Percentiles rank a stretch among this genome's conserved stretches.
Evolutionary conservation across 2,329 filamentous ascomycete species (phyloP).

Genomic region (Boeremia lycopersici): DNA sequence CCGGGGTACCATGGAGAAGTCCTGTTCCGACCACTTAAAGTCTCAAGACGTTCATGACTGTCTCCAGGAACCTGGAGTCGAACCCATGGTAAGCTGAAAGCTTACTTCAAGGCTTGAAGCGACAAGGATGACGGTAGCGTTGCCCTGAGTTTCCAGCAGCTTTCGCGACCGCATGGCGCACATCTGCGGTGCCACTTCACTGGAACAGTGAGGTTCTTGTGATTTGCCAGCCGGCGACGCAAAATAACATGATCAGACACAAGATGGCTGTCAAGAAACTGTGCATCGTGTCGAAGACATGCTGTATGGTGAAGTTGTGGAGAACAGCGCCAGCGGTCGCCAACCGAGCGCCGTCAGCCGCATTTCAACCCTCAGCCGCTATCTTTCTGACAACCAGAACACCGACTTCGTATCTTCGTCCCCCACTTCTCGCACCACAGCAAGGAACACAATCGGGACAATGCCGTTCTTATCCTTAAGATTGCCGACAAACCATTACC

Average conservation of each 20-base stretch:
- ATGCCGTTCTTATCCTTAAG: constrained; percentile 5
- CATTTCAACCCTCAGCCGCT: background rate
- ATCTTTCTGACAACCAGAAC: background rate
- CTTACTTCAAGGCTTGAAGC: background rate
- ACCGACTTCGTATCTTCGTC: constrained; percentile 3
- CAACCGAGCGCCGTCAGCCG: constrained; percentile 3
- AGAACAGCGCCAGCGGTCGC: background rate
- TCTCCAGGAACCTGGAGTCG: background rate
- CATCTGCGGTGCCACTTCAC: too few species aligned
- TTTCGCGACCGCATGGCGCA: background rate
- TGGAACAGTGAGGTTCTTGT: too few species aligned
- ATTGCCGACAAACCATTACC: background rate
- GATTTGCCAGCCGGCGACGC: background rate
- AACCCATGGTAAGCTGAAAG: constrained; percentile 1
- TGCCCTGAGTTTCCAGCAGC: background rate
- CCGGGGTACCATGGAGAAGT: constrained; percentile 8
- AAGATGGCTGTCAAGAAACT: too few species aligned
- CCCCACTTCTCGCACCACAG: background rate
- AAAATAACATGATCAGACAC: background rate
- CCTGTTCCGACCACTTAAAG: background rate
- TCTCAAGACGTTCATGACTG: background rate
- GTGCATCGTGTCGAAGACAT: background rate
- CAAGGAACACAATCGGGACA: background rate
- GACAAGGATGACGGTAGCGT: background rate
- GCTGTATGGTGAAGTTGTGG: background rate